Evolutionary conservation across 108 stramenopile species (phyloP), one percentile per base, ranked within the genome.

Genomic region (Craspedostauros australis): DNA sequence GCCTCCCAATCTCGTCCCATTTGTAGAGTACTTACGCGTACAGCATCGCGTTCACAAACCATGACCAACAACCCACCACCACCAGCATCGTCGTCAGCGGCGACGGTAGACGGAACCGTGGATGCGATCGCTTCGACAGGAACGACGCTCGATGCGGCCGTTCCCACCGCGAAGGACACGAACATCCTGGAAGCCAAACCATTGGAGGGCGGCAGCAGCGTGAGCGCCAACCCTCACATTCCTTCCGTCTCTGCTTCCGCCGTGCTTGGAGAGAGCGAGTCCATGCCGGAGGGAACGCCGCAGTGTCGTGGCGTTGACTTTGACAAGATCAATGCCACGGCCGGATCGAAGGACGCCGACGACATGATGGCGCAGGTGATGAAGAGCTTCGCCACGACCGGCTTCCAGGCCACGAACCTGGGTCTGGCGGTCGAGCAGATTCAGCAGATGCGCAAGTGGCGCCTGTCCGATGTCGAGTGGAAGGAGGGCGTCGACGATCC

Each of bases 371-470:
- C 46, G 12, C 31, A 37, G 39, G 59, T 67, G 14, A 83, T 98
- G 80, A 49, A 75, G 3, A 74, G 91, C 55, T 94, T 73, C 58
- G 69, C 26, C 44, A 75, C 82, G 14, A 94, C 95, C 2, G 94
- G 98, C 22, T 93, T 95, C 60, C 95, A 99, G 67, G 96, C 96
- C 26, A 97, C 96, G 28, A 94, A 99, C 57, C 45, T 99, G 30
- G 97, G 75, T 22, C 59, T 82, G 40, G 99, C 99, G 5, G 68
- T 98, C 7, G 77, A 98, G 24, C 95, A 98, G 66, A 86, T 99
- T 20, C 70, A 80, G 24, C 64, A 90, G 32, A 98, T 99, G 99
- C 71, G 95, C 47, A 52, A 46, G 18, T 99, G 96, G 96, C 67
- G 99, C 29, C 73, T 99, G 28, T 75, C 68, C 50, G 84, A 97